Evolutionary conservation across 169 alveolate species (phyloP).

Genomic region (Eimeria maxima): DNA sequence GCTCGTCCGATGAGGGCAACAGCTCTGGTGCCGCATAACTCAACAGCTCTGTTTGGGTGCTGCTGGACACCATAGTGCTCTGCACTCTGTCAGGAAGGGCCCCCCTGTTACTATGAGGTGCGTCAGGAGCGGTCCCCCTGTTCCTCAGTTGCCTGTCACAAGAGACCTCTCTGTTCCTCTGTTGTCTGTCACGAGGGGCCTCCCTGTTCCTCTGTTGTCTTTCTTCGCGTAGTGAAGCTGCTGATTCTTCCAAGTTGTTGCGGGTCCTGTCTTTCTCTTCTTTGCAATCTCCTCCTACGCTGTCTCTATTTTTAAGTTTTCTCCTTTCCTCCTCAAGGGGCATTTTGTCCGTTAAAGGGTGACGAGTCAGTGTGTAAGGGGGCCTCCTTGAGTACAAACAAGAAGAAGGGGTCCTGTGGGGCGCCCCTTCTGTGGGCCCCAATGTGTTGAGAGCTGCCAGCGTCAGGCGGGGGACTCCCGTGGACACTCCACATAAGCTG

Average conservation of each 20-base stretch:
- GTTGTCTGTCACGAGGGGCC: no score
- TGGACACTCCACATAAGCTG: neutral
- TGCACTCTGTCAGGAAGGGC: no score
- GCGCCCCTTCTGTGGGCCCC: conserved; percentile 20
- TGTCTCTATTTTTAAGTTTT: neutral
- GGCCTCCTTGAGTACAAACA: neutral
- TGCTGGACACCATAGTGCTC: neutral
- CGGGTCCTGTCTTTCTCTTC: neutral
- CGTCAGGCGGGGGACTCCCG: conserved; percentile 32
- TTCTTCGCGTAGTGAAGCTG: neutral
- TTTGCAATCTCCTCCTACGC: neutral
- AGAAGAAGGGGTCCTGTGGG: conserved; percentile 13
- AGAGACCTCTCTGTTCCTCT: no score
- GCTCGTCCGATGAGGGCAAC: neutral
- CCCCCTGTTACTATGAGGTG: neutral
- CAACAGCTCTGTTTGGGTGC: neutral
- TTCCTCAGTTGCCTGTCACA: no score
- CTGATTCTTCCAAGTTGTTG: neutral
- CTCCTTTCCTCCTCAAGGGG: neutral
- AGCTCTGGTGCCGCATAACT: neutral
- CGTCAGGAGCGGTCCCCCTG: no score
- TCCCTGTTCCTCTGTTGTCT: neutral
- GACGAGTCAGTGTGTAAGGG: neutral
- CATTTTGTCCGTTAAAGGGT: neutral
- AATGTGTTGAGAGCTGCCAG: neutral